A percentile compares a stretch with the other conserved stretches of the same genome.
Conservation (phyloP, 2,329 filamentous ascomycete genomes). For the Alternaria arborescens region DNA sequence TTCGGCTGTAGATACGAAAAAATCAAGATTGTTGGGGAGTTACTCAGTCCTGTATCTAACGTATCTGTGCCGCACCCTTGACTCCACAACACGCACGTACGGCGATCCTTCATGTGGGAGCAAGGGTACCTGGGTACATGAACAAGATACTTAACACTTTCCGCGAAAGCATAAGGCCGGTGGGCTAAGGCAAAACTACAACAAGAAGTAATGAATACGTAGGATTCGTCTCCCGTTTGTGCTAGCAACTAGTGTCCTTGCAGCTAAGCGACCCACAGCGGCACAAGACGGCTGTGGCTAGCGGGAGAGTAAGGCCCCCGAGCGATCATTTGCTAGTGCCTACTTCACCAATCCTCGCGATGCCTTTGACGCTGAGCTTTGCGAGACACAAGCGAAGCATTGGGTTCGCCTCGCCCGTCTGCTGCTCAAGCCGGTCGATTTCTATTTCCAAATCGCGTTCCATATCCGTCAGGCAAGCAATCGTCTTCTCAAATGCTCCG, state of each 20-base stretch:
- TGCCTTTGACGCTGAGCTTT: slow-evolving; percentile 8
- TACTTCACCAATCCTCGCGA: not conserved
- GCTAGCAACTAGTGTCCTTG: not conserved
- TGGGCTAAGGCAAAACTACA: not conserved
- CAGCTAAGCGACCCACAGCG: not conserved
- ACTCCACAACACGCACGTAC: not conserved
- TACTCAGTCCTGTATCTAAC: not conserved
- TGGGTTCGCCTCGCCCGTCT: slow-evolving; percentile 1
- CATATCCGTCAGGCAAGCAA: slow-evolving; percentile 2
- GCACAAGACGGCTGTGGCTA: slow-evolving; percentile 2
- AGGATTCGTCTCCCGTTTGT: not conserved
- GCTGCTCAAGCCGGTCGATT: not conserved
- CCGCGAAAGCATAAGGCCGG: fast-evolving
- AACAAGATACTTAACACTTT: not conserved
- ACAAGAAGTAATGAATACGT: not conserved
- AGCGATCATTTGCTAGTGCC: not conserved
- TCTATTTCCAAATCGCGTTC: slow-evolving; percentile 3
- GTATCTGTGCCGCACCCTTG: not conserved
- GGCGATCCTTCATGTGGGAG: not conserved
- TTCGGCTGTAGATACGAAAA: not conserved
- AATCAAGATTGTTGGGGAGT: not conserved
- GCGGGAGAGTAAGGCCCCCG: not conserved
- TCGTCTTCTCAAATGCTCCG: slow-evolving; percentile 5
- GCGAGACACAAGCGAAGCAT: slow-evolving; percentile 5
- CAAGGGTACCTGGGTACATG: not conserved